These are phyloP conservation scores for Flammula alnicola DNA, from an alignment of 1,284 basidiomycete genomes.

Conservation along the genomic window DNA sequence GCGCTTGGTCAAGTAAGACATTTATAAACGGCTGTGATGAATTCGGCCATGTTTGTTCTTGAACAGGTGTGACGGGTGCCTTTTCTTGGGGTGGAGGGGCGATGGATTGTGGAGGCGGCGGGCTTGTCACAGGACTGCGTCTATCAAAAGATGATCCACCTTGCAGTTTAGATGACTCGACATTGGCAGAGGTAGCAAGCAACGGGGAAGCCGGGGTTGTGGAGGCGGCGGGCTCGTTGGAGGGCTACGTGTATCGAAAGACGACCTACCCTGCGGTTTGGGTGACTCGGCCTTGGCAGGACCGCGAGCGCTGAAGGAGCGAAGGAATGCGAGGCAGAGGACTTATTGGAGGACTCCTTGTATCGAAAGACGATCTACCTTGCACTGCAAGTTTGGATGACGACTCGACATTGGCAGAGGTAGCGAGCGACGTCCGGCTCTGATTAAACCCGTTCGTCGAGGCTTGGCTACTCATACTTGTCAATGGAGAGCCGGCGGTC, in stretches of 20 bases:
- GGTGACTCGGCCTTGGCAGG: no score
- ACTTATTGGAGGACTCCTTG: slow-evolving; percentile 15
- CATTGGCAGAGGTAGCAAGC: no score
- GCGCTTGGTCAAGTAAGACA: slow-evolving; percentile 9
- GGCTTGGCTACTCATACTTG: slow-evolving; percentile 16
- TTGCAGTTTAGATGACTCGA: no score
- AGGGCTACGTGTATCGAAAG: slow-evolving; percentile 8
- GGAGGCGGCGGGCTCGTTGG: slow-evolving; percentile 12
- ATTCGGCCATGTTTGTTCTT: slow-evolving; percentile 8
- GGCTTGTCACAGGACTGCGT: no score
- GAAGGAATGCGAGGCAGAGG: slow-evolving; percentile 1
- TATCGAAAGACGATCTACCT: slow-evolving; percentile 7
- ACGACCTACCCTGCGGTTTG: no score
- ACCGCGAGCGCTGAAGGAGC: no score
- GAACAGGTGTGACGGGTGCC: not conserved
- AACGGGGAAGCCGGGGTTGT: no score
- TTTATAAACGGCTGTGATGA: slow-evolving; percentile 6
- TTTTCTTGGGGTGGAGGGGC: not conserved
- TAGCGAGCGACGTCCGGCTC: slow-evolving; percentile 16
- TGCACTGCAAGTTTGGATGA: slow-evolving; percentile 5
- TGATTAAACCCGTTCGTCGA: slow-evolving; percentile 9
- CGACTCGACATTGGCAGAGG: slow-evolving; percentile 11
- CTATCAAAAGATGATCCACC: no score
- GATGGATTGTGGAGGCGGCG: no score
- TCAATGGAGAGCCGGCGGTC: slow-evolving; percentile 6